phyloP scores from a whole-genome alignment of 768 basidiomycete species.

The Tulasnella sp. region DNA sequence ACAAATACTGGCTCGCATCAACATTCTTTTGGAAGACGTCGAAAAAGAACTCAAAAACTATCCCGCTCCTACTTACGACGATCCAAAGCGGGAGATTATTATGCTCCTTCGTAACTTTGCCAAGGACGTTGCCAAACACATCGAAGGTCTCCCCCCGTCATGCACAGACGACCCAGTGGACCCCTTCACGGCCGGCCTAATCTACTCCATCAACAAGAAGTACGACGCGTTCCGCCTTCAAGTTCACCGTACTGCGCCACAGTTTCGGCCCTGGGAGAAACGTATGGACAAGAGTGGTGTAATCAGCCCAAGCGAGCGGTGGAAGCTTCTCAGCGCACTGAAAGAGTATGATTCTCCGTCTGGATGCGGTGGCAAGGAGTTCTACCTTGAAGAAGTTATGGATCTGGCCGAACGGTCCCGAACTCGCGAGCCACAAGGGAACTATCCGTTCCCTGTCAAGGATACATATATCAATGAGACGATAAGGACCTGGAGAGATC shows the following conservation, averaged over 20 bases:
- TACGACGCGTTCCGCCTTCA: background rate
- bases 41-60: background rate
- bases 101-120: constrained; percentile 13
- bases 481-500: too few species aligned
- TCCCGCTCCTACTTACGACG: constrained; percentile 6
- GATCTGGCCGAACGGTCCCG: constrained; percentile 56
- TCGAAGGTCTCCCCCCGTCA: constrained; percentile 12
- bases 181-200: background rate
- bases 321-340: background rate
- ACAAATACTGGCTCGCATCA: background rate
- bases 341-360: background rate
- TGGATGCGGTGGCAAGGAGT: constrained; percentile 33
- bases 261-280: constrained; percentile 33
- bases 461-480: too few species aligned
- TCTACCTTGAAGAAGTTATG: constrained; percentile 32
- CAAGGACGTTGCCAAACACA: constrained; percentile 15
- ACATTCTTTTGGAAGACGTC: background rate
- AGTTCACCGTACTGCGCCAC: constrained; percentile 31
- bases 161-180: background rate
- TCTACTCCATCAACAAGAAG: constrained; percentile 2
- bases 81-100: constrained; percentile 19
- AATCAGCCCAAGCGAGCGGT: too few species aligned
- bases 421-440: constrained; percentile 64
- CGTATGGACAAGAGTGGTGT: too few species aligned
- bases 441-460: constrained; percentile 58